Percentiles rank a stretch among this genome's conserved stretches.
Evolutionary conservation across 805 yeast genomes (phyloP).

Genomic region (Schizosaccharomyces japonicus): DNA sequence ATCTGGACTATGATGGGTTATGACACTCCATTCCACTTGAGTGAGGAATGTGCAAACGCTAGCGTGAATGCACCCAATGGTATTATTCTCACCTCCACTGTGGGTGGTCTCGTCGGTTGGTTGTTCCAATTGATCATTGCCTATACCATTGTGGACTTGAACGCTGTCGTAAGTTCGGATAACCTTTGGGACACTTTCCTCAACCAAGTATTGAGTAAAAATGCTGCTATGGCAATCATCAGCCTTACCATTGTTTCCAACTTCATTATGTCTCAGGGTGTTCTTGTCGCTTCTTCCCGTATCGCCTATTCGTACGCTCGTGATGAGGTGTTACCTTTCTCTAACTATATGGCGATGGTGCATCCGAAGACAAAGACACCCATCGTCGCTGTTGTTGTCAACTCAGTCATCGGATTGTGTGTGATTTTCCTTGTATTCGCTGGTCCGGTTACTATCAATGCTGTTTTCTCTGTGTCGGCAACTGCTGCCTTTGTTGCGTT

Average conservation of each 20-base stretch:
- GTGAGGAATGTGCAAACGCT: constrained; percentile 52
- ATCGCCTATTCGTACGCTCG: constrained; percentile 45
- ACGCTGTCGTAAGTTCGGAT: constrained; percentile 21
- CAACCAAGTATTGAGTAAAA: constrained; percentile 9
- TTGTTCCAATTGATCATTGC: constrained; percentile 36
- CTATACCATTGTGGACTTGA: constrained; percentile 32
- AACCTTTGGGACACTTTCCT: neutral
- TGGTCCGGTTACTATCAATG: constrained; percentile 41
- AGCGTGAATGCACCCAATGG: constrained; percentile 43
- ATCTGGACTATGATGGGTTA: constrained; percentile 29
- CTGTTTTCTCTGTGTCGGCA: constrained; percentile 52
- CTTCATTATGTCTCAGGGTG: constrained; percentile 30
- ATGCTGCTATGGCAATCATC: constrained; percentile 22
- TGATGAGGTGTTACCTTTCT: constrained; percentile 41
- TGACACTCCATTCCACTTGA: constrained; percentile 49
- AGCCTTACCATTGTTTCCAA: constrained; percentile 23
- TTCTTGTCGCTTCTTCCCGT: constrained; percentile 42
- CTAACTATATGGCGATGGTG: constrained; percentile 28
- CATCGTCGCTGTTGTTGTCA: constrained; percentile 24
- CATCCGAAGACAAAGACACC: constrained; percentile 14
- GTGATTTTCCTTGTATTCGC: constrained; percentile 35
- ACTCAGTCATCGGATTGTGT: constrained; percentile 30
- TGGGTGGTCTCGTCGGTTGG: constrained; percentile 28
- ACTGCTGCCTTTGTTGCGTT: constrained; percentile 45
- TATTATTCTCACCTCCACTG: constrained; percentile 28